Evolutionary conservation across 352 stramenopile species (phyloP), one percentile per base, ranked within the genome.

Genomic region (Pythium aristosporum): DNA sequence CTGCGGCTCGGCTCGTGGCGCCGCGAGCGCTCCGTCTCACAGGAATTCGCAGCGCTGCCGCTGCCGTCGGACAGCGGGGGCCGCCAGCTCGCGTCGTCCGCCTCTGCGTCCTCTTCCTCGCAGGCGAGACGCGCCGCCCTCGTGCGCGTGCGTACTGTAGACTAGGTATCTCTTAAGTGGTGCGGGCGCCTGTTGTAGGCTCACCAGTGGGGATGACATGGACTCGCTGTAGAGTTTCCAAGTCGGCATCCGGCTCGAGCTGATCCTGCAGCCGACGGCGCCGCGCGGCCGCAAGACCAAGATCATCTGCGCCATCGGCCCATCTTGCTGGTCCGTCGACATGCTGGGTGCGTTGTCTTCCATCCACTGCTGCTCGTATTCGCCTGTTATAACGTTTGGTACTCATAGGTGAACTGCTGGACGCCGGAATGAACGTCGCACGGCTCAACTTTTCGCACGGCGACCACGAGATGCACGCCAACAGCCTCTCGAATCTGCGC

Each of bases 391-490:
- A 30, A 30, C 25, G n/a, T n/a, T n/a, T n/a, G 25, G 25, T 5
- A 30, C 25, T 30, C 57, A 13, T 25, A 91, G 80, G 82, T 2
- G 69, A 92, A 61, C 66, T 94, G 3, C 63, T 92, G 43, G 84
- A 92, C 54, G 83, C 81, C 30, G 97, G 98, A 12, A 99, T 99
- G 95, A 97, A 97, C 54, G 91, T 99, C 6, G 98, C 98, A 67
- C 87, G 98, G 15, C 83, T 99, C 32, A 99, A 99, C 66, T 99
- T 99, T 75, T 99, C 96, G 15, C 98, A 99, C 73, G 98, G 98
- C 23, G 98, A 98, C 55, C 96, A 97, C 60, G 95, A 98, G 59
- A 77, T 94, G 61, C 92, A 98, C 62, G 71, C 92, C 48, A 83
- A 86, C 20, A 94, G 84, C 61, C 61, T 98, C 34, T 77, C 65